These are phyloP conservation scores for Acacia crassicarpa DNA, from an alignment of 306 rosid species.

Conservation along the genomic window DNA sequence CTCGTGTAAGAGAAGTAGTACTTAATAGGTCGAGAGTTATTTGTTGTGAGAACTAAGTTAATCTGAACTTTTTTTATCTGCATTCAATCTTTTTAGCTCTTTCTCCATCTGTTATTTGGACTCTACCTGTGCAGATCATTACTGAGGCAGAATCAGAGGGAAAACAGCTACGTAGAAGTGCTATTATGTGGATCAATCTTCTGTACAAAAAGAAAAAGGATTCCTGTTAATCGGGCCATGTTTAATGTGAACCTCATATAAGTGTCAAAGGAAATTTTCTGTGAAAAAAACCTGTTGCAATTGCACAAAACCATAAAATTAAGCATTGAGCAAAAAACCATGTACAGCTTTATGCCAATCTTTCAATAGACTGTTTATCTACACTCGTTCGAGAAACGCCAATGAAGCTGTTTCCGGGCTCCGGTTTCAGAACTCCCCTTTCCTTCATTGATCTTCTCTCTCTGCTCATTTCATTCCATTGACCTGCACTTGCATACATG, in stretches of 20 bases:
- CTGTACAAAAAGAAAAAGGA: background rate
- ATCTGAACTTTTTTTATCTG: background rate
- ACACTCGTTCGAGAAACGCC: conserved; percentile 21
- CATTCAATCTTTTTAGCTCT: background rate
- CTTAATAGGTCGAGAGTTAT: background rate
- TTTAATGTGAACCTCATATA: background rate
- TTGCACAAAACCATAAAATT: background rate
- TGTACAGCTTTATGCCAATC: background rate
- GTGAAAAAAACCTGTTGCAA: background rate
- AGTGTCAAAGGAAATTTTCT: background rate
- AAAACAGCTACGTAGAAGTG: conserved; percentile 33
- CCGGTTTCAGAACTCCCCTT: conserved; percentile 52
- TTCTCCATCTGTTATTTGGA: background rate
- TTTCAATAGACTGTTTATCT: background rate
- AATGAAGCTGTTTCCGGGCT: conserved; percentile 61
- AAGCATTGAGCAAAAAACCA: background rate
- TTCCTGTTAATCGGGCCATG: background rate
- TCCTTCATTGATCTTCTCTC: conserved; percentile 48
- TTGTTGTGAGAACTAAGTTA: background rate
- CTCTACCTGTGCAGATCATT: too few relatives aligned
- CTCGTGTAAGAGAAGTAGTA: background rate
- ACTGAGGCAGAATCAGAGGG: background rate
- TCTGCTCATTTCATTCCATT: conserved; percentile 55
- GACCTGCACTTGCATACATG: conserved; percentile 66
- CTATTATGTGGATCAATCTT: conserved; percentile 16